These are phyloP conservation scores for Micractinium conductrix DNA, from an alignment of 139 green algal genomes.

Conservation along the genomic window DNA sequence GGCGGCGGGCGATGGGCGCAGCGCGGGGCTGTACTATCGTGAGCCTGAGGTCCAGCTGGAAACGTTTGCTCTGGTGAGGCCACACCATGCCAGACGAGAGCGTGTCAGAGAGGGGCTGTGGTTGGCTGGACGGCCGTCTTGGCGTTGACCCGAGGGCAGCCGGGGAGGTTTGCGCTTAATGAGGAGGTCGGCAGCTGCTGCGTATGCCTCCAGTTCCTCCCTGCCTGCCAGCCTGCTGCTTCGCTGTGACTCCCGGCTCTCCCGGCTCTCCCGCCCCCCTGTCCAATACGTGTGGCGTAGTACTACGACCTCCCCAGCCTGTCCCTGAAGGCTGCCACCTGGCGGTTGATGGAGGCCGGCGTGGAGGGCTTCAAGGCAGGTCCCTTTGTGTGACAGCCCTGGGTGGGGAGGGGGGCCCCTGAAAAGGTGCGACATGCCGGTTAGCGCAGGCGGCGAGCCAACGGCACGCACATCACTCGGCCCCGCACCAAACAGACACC, in stretches of 20 bases:
- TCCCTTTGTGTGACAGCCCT: background rate
- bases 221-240: no score
- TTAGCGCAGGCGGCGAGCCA: background rate
- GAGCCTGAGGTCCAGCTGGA: slow-evolving; percentile 22
- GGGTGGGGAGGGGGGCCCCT: background rate
- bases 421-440: background rate
- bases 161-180: no score
- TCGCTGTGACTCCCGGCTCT: no score
- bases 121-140: no score
- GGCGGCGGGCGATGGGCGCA: background rate
- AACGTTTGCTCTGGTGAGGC: background rate
- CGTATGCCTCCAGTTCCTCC: no score
- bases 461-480: background rate
- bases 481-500: no score
- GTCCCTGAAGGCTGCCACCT: background rate
- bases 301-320: slow-evolving; percentile 21
- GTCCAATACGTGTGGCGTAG: no score
- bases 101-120: no score
- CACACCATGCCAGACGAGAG: no score
- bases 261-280: no score
- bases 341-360: slow-evolving; percentile 12
- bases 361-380: slow-evolving; percentile 11
- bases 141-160: no score
- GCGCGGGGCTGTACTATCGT: slow-evolving; percentile 11
- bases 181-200: no score